Percentiles rank a stretch among this genome's conserved stretches.
phyloP scores from a whole-genome alignment of 257 asterid genomes.

The Plantago elongata region DNA sequence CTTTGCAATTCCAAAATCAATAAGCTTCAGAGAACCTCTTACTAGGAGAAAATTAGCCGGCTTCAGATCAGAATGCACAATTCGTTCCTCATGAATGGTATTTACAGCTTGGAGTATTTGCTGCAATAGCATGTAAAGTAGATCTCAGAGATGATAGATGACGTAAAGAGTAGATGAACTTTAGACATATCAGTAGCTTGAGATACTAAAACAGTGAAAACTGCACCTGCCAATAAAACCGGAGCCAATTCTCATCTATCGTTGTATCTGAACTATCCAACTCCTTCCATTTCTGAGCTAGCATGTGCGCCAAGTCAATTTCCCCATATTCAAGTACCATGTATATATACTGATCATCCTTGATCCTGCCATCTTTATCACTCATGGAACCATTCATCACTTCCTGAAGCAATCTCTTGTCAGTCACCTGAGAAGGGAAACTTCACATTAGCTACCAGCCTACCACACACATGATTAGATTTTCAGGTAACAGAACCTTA shows the following conservation, averaged over 20 bases:
- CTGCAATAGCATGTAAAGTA: conserved; percentile 38
- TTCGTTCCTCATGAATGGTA: conserved; percentile 97
- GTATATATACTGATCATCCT: conserved; percentile 81
- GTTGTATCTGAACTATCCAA: conserved; percentile 48
- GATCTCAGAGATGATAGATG: conserved; percentile 16
- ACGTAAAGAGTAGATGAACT: conserved; percentile 12
- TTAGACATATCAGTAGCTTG: conserved; percentile 12
- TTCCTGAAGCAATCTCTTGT: conserved; percentile 71
- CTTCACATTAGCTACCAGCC: background rate
- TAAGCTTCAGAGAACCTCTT: conserved; percentile 88
- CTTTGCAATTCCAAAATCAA: conserved; percentile 98
- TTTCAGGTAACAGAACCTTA: no score
- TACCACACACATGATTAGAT: no score
- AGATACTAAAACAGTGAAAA: conserved; percentile 17
- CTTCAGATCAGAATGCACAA: conserved; percentile 96
- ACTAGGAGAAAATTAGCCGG: conserved; percentile 99
- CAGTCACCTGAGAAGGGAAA: conserved; percentile 70
- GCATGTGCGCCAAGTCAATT: conserved; percentile 98
- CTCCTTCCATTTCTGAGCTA: conserved; percentile 88
- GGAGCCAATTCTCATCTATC: conserved; percentile 96
- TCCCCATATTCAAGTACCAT: conserved; percentile 99
- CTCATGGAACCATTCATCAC: conserved; percentile 78
- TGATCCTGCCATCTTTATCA: conserved; percentile 72
- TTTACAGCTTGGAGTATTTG: conserved; percentile 94
- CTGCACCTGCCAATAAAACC: conserved; percentile 94